These are phyloP conservation scores for Atkinsonella texensis DNA, from an alignment of 2,329 filamentous ascomycete genomes.

Conservation along the genomic window DNA sequence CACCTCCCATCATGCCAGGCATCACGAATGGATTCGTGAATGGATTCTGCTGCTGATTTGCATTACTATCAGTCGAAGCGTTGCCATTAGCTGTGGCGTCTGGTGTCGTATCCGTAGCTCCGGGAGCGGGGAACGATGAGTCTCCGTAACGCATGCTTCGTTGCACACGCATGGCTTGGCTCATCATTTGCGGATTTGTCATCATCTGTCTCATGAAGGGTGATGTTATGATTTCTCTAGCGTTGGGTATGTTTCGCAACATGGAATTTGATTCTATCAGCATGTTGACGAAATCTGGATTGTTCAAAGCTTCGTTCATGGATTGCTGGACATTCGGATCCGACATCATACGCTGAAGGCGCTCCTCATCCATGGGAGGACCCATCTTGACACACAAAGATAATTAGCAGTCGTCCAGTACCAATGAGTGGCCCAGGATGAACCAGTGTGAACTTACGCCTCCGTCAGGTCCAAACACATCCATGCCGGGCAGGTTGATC, in stretches of 20 bases:
- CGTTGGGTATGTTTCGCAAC: conserved; percentile 60
- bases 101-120: conserved; percentile 79
- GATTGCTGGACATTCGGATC: conserved; percentile 78
- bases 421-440: background rate
- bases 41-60: conserved; percentile 26
- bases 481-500: conserved; percentile 72
- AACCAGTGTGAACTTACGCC: conserved; percentile 51
- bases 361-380: conserved; percentile 67
- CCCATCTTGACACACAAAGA: conserved; percentile 56
- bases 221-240: conserved; percentile 75
- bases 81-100: conserved; percentile 23
- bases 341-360: conserved; percentile 72
- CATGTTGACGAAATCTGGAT: conserved; percentile 88
- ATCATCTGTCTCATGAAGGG: conserved; percentile 86
- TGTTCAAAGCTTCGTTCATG: conserved; percentile 91
- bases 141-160: conserved; percentile 49
- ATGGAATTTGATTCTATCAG: conserved; percentile 88
- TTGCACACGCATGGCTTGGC: conserved; percentile 74
- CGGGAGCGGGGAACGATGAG: conserved; percentile 73
- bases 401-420: conserved; percentile 3
- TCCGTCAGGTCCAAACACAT: conserved; percentile 87
- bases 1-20: conserved; percentile 13
- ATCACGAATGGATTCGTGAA: conserved; percentile 26
- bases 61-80: conserved; percentile 17
- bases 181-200: conserved; percentile 76